Base-by-base conservation (phyloP, 495 filamentous ascomycete species). In the Aspergillus bridgeri region DNA sequence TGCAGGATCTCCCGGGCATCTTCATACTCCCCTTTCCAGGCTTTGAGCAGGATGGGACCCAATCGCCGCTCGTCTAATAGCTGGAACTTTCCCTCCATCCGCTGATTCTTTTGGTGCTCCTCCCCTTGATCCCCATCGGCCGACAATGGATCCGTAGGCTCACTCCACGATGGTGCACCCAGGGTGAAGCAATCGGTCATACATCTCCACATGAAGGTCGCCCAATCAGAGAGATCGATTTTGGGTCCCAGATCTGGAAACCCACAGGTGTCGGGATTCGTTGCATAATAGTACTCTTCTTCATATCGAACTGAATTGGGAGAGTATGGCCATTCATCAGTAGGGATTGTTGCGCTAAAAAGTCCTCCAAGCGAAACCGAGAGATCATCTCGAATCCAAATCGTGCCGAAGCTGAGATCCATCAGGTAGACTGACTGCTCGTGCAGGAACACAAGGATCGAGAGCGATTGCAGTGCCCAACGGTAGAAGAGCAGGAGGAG, bases 11-110 rank as follows among this genome's bases (percentile, higher is more conserved):
- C 53, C 53, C 20, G 2, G 1, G 53, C 42, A 55, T 55, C 47
- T 23, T 45, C 33, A 55, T 55, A 55, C 20, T 47, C 53, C 53
- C 33, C 53, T 20, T 27, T 55, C 53, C 53, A 55, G 18, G 53
- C 53, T 42, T 47, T 55, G 22, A 55, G 13, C 42, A 55, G 42
- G 2, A 55, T 23, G 5, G 42, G 53, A 27, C 53, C 53, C 42
- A 55, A 44, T n/a, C 20, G 3, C 20, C 22, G 42, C 17, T 55
- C 42, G 8, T 55, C 53, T n/a, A 55, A 44, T 47, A 46, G 42
- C 53, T 55, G 42, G 6, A 55, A 18, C 53, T 55, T 55, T 11
- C 53, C 53, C 33, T 55, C 42, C 18, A 23, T 25, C 18, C 27
- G 2, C 38, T n/a, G 53, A 23, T 44, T 6, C 33, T 18, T 0